These are phyloP conservation scores for Boletus vermiculosoides DNA, from an alignment of 768 basidiomycete genomes.

Conservation along the genomic window DNA sequence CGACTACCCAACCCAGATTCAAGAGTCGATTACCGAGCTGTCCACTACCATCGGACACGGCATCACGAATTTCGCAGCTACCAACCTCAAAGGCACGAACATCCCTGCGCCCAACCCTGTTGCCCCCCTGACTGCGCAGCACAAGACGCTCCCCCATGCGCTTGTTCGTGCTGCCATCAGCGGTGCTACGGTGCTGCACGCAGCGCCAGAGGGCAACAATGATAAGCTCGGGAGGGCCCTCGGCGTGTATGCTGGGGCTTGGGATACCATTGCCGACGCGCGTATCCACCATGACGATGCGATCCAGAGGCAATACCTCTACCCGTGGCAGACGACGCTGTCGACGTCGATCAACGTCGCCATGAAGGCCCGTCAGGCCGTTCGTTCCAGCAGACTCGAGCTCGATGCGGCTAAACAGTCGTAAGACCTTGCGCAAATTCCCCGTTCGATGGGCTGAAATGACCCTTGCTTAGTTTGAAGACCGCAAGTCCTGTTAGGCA, in stretches of 20 bases:
- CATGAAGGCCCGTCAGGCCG: conserved; percentile 87
- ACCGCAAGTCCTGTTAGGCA: conserved; percentile 70
- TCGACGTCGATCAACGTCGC: conserved; percentile 83
- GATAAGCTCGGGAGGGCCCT: conserved; percentile 79
- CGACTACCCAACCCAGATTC: conserved; percentile 87
- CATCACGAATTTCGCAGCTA: conserved; percentile 81
- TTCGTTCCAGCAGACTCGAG: conserved; percentile 77
- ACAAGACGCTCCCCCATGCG: conserved; percentile 97
- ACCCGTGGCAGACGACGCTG: conserved; percentile 87
- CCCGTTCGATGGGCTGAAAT: background rate
- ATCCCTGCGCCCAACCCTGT: conserved; percentile 68
- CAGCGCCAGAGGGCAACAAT: conserved; percentile 45
- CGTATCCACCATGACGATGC: conserved; percentile 76
- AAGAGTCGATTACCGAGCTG: conserved; percentile 76
- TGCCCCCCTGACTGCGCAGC: conserved; percentile 56
- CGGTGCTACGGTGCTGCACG: conserved; percentile 50
- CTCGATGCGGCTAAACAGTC: conserved; percentile 88
- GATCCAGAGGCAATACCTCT: conserved; percentile 65
- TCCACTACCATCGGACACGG: conserved; percentile 68
- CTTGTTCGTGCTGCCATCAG: conserved; percentile 76
- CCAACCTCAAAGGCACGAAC: conserved; percentile 86
- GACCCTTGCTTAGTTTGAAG: conserved; percentile 60
- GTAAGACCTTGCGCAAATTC: conserved; percentile 41
- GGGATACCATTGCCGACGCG: conserved; percentile 81
- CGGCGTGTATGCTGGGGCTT: conserved; percentile 73